Evolutionary conservation across 1,284 basidiomycete genomes (phyloP).

Genomic region (Thelephora terrestris): DNA sequence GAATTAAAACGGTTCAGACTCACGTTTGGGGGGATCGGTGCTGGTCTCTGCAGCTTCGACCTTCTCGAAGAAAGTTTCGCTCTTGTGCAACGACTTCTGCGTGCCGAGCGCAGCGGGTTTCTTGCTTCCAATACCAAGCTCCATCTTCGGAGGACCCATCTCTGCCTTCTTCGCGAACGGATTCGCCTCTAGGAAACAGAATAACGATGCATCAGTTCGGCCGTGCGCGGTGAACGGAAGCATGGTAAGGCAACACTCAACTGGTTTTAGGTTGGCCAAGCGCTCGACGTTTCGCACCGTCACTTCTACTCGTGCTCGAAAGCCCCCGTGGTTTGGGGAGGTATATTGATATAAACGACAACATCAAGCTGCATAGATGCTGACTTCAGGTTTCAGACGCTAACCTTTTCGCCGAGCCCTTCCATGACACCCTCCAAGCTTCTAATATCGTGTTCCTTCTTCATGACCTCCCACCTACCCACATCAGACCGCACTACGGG

Average conservation of each 20-base stretch:
- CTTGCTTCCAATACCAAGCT: slow-evolving; percentile 17
- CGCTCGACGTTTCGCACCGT: slow-evolving; percentile 33
- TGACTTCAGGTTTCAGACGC: too few species aligned
- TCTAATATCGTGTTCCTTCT: too few species aligned
- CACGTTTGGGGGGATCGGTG: slow-evolving; percentile 29
- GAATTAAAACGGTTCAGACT: slow-evolving; percentile 5
- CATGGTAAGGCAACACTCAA: slow-evolving; percentile 22
- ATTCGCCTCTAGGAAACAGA: slow-evolving; percentile 43
- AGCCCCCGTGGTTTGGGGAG: too few species aligned
- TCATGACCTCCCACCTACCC: too few species aligned
- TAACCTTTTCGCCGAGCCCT: too few species aligned
- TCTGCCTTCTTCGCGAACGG: slow-evolving; percentile 67
- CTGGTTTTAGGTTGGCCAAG: slow-evolving; percentile 34
- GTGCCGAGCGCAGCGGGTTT: slow-evolving; percentile 61
- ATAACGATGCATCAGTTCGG: not conserved
- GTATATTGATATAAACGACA: too few species aligned
- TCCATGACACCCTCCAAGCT: too few species aligned
- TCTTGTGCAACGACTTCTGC: slow-evolving; percentile 67
- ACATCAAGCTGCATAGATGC: too few species aligned
- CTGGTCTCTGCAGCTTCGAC: slow-evolving; percentile 56
- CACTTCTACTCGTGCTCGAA: too few species aligned
- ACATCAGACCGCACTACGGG: too few species aligned
- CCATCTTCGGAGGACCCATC: slow-evolving; percentile 14
- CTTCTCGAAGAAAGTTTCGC: slow-evolving; percentile 92
- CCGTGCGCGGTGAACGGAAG: not conserved